phyloP scores from a whole-genome alignment of 352 stramenopile species.

The Globisporangium megalacanthum region DNA sequence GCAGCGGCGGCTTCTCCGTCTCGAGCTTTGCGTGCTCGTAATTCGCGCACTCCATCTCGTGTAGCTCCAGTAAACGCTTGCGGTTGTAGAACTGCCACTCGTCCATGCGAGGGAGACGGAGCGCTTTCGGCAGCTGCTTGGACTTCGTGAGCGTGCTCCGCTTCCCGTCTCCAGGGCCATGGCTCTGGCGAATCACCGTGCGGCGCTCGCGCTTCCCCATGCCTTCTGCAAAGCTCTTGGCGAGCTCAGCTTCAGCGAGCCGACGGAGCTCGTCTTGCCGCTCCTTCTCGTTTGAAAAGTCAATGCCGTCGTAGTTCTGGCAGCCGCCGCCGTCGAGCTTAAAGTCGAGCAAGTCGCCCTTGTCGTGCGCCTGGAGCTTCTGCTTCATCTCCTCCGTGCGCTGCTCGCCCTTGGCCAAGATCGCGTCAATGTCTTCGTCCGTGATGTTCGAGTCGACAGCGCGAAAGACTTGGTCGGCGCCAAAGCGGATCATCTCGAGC shows the following conservation, averaged over 20 bases:
- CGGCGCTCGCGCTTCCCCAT: slow-evolving; percentile 83
- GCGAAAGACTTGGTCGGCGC: slow-evolving; percentile 97
- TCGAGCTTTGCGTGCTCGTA: slow-evolving; percentile 75
- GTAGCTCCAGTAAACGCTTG: slow-evolving; percentile 66
- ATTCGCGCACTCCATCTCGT: slow-evolving; percentile 78
- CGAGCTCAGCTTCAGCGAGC: slow-evolving; percentile 78
- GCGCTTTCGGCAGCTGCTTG: slow-evolving; percentile 74
- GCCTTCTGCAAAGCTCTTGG: slow-evolving; percentile 64
- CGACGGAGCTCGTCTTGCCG: slow-evolving; percentile 82
- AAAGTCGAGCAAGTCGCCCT: slow-evolving; percentile 85
- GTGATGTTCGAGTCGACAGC: slow-evolving; percentile 96
- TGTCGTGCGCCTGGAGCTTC: slow-evolving; percentile 82
- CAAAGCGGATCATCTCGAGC: slow-evolving; percentile 96
- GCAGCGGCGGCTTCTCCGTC: slow-evolving; percentile 69
- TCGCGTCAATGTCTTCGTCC: slow-evolving; percentile 98
- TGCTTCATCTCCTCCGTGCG: slow-evolving; percentile 86
- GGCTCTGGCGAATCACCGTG: slow-evolving; percentile 64
- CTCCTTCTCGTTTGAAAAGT: slow-evolving; percentile 93
- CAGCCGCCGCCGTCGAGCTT: slow-evolving; percentile 91
- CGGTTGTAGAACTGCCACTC: slow-evolving; percentile 89
- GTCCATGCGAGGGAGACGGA: slow-evolving; percentile 79
- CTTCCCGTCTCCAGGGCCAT: slow-evolving; percentile 39
- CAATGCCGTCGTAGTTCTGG: slow-evolving; percentile 96
- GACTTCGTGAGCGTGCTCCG: slow-evolving; percentile 45
- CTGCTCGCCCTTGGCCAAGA: slow-evolving; percentile 90